phyloP scores from a whole-genome alignment of 176 grass and related monocot genomes.

The Themeda triandra region DNA sequence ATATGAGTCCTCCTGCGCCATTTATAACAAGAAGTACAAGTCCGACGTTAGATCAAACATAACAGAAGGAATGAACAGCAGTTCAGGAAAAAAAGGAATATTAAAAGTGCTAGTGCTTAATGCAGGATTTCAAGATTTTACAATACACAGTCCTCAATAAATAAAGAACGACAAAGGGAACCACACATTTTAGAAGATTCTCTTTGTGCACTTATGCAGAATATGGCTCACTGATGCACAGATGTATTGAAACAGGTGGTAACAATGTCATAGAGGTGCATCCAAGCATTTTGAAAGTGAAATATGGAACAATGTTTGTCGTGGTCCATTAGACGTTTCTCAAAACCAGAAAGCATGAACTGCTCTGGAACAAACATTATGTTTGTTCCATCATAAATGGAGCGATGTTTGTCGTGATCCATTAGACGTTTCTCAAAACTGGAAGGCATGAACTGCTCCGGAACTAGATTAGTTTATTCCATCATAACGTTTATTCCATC shows the following conservation, averaged over 20 bases:
- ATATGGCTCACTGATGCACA: not conserved
- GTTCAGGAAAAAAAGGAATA: not conserved
- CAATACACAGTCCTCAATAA: not conserved
- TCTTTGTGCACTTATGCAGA: not conserved
- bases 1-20: slow-evolving; percentile 44
- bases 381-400: too few species aligned
- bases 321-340: not conserved
- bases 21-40: slow-evolving; percentile 9
- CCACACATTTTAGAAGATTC: not conserved
- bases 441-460: not conserved
- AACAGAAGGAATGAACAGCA: not conserved
- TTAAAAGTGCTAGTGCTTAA: not conserved
- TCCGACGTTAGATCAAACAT: slow-evolving; percentile 8
- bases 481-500: not conserved
- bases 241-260: not conserved
- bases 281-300: not conserved
- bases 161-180: not conserved
- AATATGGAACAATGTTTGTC: not conserved
- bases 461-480: not conserved
- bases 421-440: not conserved
- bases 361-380: not conserved
- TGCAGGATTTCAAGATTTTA: not conserved
- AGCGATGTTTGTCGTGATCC: not conserved
- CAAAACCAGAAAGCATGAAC: not conserved
- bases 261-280: not conserved